Conservation (phyloP, 345 rosid genomes). For the Turritis glabra region DNA sequence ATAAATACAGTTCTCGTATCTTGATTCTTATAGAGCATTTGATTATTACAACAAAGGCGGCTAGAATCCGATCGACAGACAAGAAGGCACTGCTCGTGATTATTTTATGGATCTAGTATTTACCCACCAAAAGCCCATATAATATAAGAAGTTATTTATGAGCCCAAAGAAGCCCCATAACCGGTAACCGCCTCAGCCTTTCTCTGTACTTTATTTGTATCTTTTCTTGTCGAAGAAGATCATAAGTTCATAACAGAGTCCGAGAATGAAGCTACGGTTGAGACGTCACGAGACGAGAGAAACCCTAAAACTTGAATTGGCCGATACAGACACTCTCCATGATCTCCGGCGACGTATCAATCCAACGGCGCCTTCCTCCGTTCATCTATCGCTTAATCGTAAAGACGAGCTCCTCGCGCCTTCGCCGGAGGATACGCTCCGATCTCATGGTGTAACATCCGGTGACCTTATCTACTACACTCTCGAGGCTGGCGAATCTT, state of each 20-base stretch:
- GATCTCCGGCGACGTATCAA: conserved; percentile 48
- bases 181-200: not conserved
- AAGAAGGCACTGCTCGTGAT: no score
- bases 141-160: not conserved
- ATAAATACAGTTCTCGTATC: no score
- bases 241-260: not conserved
- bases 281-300: conserved; percentile 55
- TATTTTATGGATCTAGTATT: no score
- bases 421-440: conserved; percentile 49
- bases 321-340: conserved; percentile 36
- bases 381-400: conserved; percentile 69
- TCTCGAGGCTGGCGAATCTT: not conserved
- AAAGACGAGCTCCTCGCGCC: conserved; percentile 57
- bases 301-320: conserved; percentile 54
- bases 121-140: not conserved
- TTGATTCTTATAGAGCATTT: no score
- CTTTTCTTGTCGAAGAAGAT: not conserved
- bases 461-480: conserved; percentile 77
- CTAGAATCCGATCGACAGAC: no score
- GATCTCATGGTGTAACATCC: conserved; percentile 59
- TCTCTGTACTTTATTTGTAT: no score
- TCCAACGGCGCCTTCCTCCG: conserved; percentile 36
- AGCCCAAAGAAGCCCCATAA: not conserved
- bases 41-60: no score
- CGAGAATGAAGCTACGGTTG: conserved; percentile 63